A percentile compares a stretch with the other conserved stretches of the same genome.
These are phyloP conservation scores for Adansonia madagascariensis DNA, from an alignment of 441 rosid genomes.

Conservation along the genomic window DNA sequence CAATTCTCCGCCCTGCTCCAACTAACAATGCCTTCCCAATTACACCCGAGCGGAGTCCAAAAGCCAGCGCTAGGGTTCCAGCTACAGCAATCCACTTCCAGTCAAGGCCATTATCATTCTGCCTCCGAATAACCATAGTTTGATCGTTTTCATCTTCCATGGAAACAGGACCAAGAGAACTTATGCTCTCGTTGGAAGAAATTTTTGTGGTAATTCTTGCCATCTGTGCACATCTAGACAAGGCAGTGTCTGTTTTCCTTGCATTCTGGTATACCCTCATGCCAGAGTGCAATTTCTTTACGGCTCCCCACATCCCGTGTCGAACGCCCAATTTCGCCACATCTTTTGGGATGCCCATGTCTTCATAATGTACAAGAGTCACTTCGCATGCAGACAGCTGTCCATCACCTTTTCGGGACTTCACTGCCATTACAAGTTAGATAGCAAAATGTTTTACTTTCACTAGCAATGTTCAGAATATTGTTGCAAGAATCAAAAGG, in stretches of 20 bases:
- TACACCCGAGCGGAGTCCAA: conserved; percentile 71
- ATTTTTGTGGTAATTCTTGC: conserved; percentile 73
- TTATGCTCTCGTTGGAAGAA: conserved; percentile 46
- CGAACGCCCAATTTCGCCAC: conserved; percentile 90
- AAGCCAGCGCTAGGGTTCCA: conserved; percentile 76
- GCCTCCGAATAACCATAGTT: conserved; percentile 34
- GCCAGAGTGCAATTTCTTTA: conserved; percentile 79
- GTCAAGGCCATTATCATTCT: conserved; percentile 59
- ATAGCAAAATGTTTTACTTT: conserved; percentile 7
- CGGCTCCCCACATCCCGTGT: conserved; percentile 97
- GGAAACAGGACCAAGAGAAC: conserved; percentile 38
- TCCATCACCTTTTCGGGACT: conserved; percentile 82
- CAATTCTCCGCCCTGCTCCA: conserved; percentile 86
- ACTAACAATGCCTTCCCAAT: conserved; percentile 76
- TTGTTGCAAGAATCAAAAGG: conserved; percentile 10
- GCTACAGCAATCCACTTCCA: conserved; percentile 93
- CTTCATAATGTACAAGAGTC: conserved; percentile 78
- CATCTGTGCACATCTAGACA: conserved; percentile 71
- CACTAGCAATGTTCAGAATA: conserved; percentile 16
- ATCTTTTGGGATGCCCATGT: conserved; percentile 98
- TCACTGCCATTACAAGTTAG: conserved; percentile 54
- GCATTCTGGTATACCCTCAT: conserved; percentile 82
- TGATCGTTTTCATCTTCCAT: conserved; percentile 50
- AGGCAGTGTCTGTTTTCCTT: conserved; percentile 53
- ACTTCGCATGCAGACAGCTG: conserved; percentile 85